These are phyloP conservation scores for Tulasnella sp. DNA, from an alignment of 768 basidiomycete species.

Conservation along the genomic window DNA sequence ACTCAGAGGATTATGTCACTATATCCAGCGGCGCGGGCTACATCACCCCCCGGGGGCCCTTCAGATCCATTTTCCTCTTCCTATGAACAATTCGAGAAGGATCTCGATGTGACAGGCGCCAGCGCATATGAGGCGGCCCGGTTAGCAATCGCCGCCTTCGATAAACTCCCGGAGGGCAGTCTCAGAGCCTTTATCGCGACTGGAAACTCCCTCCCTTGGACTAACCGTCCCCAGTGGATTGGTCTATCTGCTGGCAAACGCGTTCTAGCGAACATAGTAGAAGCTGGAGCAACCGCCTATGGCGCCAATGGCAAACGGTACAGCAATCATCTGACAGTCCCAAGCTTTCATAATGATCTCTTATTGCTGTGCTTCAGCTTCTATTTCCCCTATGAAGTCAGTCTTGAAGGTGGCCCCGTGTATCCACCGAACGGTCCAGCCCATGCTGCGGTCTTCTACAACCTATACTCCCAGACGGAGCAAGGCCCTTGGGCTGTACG, in stretches of 20 bases:
- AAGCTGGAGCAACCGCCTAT: slow-evolving; percentile 4
- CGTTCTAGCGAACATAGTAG: not conserved
- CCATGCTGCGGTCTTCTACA: slow-evolving; percentile 1
- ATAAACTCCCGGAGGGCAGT: not conserved
- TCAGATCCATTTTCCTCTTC: not conserved
- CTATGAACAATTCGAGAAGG: not conserved
- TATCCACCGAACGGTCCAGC: not conserved
- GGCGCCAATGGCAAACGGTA: slow-evolving; percentile 11
- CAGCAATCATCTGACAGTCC: not conserved
- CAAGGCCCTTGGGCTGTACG: slow-evolving; percentile 10
- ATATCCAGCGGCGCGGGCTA: not conserved
- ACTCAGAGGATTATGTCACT: not conserved
- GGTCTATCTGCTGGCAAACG: slow-evolving; percentile 5
- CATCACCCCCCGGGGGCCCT: not conserved
- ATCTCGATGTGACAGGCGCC: slow-evolving; percentile 1
- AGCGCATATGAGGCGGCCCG: slow-evolving; percentile 8
- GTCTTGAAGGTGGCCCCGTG: not conserved
- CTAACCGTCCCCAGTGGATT: not conserved
- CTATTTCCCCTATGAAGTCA: slow-evolving; percentile 7
- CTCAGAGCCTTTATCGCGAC: slow-evolving; percentile 4
- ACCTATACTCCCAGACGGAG: not conserved
- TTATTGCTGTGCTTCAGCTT: not conserved
- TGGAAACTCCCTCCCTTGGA: slow-evolving; percentile 2
- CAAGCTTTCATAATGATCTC: not conserved
- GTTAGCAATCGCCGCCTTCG: slow-evolving; percentile 9